phyloP scores from a whole-genome alignment of 1,139 yeast species.

The Pichia inconspicua region DNA sequence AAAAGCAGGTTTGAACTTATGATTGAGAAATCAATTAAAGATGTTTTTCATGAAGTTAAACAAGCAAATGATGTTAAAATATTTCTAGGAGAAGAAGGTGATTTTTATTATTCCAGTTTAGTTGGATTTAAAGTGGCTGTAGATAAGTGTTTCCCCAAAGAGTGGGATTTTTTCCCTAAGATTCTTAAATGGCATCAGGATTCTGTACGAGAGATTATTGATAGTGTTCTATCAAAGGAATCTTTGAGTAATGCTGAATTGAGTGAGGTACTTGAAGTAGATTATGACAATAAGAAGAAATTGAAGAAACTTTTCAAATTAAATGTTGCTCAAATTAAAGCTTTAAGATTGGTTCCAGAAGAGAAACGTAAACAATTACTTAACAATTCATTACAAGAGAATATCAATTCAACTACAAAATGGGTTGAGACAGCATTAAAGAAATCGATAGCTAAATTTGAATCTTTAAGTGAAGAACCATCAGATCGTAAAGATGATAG shows the following conservation, averaged over 20 bases:
- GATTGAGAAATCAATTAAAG: conserved; percentile 49
- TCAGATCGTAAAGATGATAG: conserved; percentile 20
- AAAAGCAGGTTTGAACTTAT: conserved; percentile 55
- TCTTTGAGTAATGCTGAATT: conserved; percentile 15
- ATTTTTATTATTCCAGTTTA: conserved; percentile 79
- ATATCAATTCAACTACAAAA: conserved; percentile 18
- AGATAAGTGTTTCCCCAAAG: conserved; percentile 46
- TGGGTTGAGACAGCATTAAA: conserved; percentile 23
- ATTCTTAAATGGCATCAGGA: conserved; percentile 64
- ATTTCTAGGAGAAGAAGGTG: conserved; percentile 59
- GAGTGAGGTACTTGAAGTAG: conserved; percentile 47
- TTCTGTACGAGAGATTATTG: conserved; percentile 52
- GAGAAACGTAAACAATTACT: conserved; percentile 20
- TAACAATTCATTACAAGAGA: conserved; percentile 22
- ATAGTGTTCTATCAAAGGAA: conserved; percentile 28
- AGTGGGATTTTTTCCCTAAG: conserved; percentile 65
- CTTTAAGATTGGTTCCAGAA: conserved; percentile 13
- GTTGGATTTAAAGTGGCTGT: conserved; percentile 54
- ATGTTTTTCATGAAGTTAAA: conserved; percentile 33
- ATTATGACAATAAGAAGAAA: conserved; percentile 53
- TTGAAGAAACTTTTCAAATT: conserved; percentile 41
- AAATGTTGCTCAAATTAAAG: conserved; percentile 29
- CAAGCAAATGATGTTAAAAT: conserved; percentile 37
- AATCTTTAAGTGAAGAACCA: conserved; percentile 21
- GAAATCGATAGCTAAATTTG: conserved; percentile 19